Evolutionary conservation across 768 basidiomycete genomes (phyloP).

Genomic region (Chalciporus pseudorubinellus): DNA sequence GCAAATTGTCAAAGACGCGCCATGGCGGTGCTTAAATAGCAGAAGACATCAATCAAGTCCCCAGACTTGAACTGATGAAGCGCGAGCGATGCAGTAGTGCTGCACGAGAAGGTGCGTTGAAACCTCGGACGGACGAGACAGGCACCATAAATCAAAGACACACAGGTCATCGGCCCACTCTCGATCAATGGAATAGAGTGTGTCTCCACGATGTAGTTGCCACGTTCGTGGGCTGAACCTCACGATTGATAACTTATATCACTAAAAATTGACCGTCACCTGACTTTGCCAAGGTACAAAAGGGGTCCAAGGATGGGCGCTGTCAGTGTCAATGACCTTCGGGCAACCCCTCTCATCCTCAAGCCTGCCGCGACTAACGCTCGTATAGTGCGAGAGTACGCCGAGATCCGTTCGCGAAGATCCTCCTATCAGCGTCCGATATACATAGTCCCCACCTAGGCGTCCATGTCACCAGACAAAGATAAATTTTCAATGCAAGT

Average conservation of each 20-base stretch:
- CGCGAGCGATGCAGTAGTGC: background rate
- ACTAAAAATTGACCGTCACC: background rate
- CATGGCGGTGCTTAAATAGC: no score
- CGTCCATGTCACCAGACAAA: background rate
- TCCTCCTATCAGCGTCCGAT: background rate
- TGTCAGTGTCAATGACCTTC: background rate
- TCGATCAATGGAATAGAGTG: background rate
- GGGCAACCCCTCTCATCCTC: no score
- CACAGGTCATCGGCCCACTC: background rate
- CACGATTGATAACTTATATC: background rate
- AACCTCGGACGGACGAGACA: background rate
- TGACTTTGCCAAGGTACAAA: background rate
- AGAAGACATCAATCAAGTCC: background rate
- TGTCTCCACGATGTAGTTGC: background rate
- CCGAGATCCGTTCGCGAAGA: conserved; percentile 7
- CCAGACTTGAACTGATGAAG: background rate
- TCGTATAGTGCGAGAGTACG: background rate
- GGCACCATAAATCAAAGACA: background rate
- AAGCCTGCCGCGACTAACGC: background rate
- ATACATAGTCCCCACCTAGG: background rate
- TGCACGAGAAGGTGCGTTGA: background rate
- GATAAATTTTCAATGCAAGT: conserved; percentile 4
- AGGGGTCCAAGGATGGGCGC: background rate
- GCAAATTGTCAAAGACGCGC: background rate
- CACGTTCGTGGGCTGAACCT: background rate